Conservation (phyloP, 2,329 filamentous ascomycete species). For the Zasmidium citrigriseum region DNA sequence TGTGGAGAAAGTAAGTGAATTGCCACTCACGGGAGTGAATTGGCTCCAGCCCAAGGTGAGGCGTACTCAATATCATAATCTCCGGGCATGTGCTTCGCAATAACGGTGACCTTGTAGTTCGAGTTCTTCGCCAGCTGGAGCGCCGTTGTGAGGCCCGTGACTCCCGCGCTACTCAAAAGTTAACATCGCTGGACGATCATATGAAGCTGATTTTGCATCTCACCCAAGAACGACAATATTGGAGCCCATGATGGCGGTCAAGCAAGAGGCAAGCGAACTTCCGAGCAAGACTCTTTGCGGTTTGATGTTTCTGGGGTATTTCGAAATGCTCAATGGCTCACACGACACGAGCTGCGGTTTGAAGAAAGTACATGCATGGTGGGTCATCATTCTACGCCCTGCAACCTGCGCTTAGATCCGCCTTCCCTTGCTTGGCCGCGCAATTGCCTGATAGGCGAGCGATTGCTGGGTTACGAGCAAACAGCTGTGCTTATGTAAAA, state of each 20-base stretch:
- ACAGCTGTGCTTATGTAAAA: background rate
- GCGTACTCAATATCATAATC: conserved; percentile 91
- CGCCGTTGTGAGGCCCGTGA: conserved; percentile 66
- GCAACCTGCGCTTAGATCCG: too few relatives aligned
- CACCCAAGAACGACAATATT: conserved; percentile 53
- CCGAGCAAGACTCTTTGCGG: too few relatives aligned
- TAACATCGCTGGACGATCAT: conserved; percentile 3
- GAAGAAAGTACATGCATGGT: too few relatives aligned
- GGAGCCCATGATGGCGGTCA: conserved; percentile 18
- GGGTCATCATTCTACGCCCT: too few relatives aligned
- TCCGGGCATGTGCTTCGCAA: conserved; percentile 89
- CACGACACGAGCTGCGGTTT: too few relatives aligned
- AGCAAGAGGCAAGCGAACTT: too few relatives aligned
- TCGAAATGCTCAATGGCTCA: too few relatives aligned
- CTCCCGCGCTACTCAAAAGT: conserved; percentile 52
- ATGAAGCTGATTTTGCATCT: conserved; percentile 16
- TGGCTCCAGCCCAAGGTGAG: conserved; percentile 86
- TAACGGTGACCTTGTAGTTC: conserved; percentile 63
- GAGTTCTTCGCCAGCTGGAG: conserved; percentile 60
- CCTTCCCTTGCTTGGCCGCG: too few relatives aligned
- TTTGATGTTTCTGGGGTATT: too few relatives aligned
- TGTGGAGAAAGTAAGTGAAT: too few relatives aligned
- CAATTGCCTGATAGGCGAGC: background rate
- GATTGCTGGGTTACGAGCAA: background rate
- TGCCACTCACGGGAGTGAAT: conserved; percentile 64